A percentile compares a stretch with the other conserved stretches of the same genome.
These are phyloP conservation scores for Rutstroemia sp. DNA, from an alignment of 2,329 filamentous ascomycete genomes.

Conservation along the genomic window DNA sequence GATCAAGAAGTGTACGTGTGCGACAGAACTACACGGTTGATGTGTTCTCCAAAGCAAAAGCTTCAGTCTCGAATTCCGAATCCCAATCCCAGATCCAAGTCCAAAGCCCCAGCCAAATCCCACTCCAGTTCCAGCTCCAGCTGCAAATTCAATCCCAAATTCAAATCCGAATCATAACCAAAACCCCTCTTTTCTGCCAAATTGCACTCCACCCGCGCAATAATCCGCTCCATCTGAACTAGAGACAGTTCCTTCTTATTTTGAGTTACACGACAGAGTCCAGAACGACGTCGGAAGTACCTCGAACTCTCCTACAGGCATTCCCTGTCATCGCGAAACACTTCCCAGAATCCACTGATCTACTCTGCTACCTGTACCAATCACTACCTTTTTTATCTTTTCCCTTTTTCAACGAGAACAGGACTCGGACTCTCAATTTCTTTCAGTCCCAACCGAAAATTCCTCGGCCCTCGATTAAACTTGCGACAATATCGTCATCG, in stretches of 20 bases:
- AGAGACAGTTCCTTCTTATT: no score
- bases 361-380: background rate
- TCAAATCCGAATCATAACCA: no score
- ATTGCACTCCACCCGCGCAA: no score
- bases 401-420: background rate
- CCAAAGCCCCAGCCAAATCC: no score
- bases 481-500: background rate
- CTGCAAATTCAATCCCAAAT: no score
- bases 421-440: background rate
- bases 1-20: no score
- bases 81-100: no score
- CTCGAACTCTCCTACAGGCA: conserved; percentile 5
- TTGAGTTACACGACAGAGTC: background rate
- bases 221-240: no score
- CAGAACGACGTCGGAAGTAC: conserved; percentile 1
- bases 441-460: background rate
- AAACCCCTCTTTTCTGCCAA: no score
- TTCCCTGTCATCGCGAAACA: conserved; percentile 20
- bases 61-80: background rate
- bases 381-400: background rate
- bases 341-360: conserved; percentile 2
- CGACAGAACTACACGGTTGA: background rate
- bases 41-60: background rate
- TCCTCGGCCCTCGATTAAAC: background rate
- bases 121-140: no score